phyloP scores from a whole-genome alignment of 2,329 filamentous ascomycete species.

The Sarocladium brachiariae region DNA sequence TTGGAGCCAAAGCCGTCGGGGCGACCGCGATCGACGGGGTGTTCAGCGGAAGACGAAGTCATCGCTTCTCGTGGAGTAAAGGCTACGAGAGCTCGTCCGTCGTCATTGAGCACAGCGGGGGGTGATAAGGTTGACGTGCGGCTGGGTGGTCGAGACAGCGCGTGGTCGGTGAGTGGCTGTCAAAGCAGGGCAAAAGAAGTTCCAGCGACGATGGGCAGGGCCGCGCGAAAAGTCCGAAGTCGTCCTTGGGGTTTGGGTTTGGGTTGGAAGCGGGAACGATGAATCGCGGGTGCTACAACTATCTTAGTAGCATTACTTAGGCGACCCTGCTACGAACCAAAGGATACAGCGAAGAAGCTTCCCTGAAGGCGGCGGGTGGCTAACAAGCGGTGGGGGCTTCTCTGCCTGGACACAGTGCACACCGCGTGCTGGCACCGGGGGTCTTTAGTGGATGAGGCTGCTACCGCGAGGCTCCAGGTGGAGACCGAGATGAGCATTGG shows the following conservation, averaged over 20 bases:
- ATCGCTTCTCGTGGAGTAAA: conserved; percentile 40
- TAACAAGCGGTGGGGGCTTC: neutral
- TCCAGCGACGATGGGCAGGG: neutral
- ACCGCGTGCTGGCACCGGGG: neutral
- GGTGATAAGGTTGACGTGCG: conserved; percentile 7
- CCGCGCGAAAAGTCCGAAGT: conserved; percentile 10
- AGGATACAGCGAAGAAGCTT: too few species aligned
- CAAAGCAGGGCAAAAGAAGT: conserved; percentile 3
- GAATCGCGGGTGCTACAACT: conserved; percentile 3
- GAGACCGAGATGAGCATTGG: neutral
- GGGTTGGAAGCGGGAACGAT: neutral
- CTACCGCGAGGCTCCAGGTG: conserved; percentile 2
- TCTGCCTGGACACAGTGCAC: conserved; percentile 4
- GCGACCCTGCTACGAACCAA: too few species aligned
- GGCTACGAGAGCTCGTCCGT: conserved; percentile 47
- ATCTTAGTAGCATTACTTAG: too few species aligned
- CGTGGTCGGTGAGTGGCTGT: neutral
- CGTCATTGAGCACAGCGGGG: conserved; percentile 21
- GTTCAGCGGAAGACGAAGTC: conserved; percentile 50
- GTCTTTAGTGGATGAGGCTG: neutral
- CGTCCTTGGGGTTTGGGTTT: neutral
- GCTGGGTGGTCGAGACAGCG: neutral
- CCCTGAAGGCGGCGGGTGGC: too few species aligned
- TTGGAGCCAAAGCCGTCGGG: neutral
- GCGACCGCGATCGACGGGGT: conserved; percentile 11